phyloP scores from a whole-genome alignment of 1,284 basidiomycete genomes.

The Malassezia furfur region DNA sequence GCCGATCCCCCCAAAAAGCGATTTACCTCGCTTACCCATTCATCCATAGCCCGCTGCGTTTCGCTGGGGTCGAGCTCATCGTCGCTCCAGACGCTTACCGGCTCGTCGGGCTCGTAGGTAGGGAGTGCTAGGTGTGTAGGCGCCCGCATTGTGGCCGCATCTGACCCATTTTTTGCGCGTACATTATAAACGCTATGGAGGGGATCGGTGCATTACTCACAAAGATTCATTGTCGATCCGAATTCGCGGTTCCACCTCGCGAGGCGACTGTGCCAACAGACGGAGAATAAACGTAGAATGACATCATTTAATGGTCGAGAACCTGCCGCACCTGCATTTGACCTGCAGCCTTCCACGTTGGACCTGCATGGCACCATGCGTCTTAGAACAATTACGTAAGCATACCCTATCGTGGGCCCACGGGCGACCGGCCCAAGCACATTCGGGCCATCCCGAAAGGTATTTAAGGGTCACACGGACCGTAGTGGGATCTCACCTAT shows the following conservation, averaged over 20 bases:
- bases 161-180: too few species aligned
- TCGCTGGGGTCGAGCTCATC: slow-evolving; percentile 7
- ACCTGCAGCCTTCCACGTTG: too few species aligned
- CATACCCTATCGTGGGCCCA: too few species aligned
- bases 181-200: too few species aligned
- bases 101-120: background rate
- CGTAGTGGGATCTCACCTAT: too few species aligned
- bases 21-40: slow-evolving; percentile 16
- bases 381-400: background rate
- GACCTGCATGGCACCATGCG: too few species aligned
- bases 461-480: background rate
- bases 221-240: slow-evolving; percentile 1
- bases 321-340: too few species aligned
- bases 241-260: background rate
- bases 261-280: too few species aligned
- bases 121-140: background rate
- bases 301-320: background rate
- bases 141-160: background rate
- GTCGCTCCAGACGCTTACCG: slow-evolving; percentile 11
- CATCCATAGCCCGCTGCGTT: slow-evolving; percentile 11
- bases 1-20: slow-evolving; percentile 8
- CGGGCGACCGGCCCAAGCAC: too few species aligned
- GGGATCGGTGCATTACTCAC: background rate
- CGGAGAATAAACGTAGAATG: background rate
- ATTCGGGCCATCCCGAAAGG: background rate